These are phyloP conservation scores for Plasmopara viticola DNA, from an alignment of 352 stramenopile species.

Conservation along the genomic window DNA sequence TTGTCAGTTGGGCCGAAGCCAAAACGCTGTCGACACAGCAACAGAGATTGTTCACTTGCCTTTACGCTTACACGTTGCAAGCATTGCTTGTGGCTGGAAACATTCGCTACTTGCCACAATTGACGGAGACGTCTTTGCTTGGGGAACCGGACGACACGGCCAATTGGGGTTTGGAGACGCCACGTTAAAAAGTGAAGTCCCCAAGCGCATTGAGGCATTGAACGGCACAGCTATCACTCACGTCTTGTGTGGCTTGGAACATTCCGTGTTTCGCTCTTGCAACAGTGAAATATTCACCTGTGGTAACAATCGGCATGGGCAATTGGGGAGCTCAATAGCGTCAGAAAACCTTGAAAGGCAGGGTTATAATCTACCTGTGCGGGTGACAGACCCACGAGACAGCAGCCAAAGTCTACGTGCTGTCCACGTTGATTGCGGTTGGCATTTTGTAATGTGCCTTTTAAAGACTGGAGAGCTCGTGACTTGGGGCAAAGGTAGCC, in stretches of 20 bases:
- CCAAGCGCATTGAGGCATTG: constrained; percentile 25
- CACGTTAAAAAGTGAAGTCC: constrained; percentile 17
- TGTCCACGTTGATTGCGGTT: constrained; percentile 51
- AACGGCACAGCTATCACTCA: constrained; percentile 10
- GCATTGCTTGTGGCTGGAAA: constrained; percentile 77
- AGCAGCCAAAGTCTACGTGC: constrained; percentile 15
- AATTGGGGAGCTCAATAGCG: constrained; percentile 31
- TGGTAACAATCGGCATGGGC: constrained; percentile 72
- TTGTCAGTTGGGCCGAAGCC: constrained; percentile 36
- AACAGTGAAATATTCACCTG: constrained; percentile 44
- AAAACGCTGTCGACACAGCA: not conserved
- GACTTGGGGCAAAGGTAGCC: constrained; percentile 70
- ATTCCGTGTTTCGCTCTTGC: constrained; percentile 50
- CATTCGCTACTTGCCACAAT: constrained; percentile 56
- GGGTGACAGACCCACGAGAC: constrained; percentile 15
- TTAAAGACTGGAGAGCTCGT: constrained; percentile 26
- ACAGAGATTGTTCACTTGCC: constrained; percentile 18
- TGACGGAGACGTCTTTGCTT: constrained; percentile 49
- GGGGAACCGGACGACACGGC: constrained; percentile 63
- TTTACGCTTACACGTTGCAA: constrained; percentile 30
- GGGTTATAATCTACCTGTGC: constrained; percentile 20
- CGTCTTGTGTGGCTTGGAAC: constrained; percentile 76
- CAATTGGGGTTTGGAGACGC: constrained; percentile 55
- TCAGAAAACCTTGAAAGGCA: constrained; percentile 11
- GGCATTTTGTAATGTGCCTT: constrained; percentile 71